Conservation (phyloP, 1,284 basidiomycete species). For the Microbotryum saponariae region DNA sequence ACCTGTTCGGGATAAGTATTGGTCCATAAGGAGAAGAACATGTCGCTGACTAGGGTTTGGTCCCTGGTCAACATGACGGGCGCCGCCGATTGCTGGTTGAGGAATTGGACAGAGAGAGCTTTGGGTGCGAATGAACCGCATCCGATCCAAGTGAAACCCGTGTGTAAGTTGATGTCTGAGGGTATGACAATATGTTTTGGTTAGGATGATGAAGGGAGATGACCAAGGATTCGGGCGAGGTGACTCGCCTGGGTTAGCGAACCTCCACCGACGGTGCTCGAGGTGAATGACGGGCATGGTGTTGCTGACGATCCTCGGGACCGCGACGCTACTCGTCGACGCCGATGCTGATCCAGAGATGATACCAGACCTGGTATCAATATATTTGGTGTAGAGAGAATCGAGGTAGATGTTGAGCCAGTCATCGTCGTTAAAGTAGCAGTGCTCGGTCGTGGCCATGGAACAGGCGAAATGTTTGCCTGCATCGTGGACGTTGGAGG, state of each 20-base stretch:
- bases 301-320: constrained; percentile 18
- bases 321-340: background rate
- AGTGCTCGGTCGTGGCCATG: constrained; percentile 22
- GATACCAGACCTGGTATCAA: background rate
- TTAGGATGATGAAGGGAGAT: background rate
- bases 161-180: constrained; percentile 23
- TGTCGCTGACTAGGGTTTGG: constrained; percentile 21
- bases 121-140: constrained; percentile 25
- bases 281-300: constrained; percentile 24
- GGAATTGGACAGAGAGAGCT: constrained; percentile 19
- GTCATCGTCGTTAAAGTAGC: constrained; percentile 31
- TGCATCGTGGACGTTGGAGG: constrained; percentile 27
- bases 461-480: constrained; percentile 32
- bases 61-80: constrained; percentile 12
- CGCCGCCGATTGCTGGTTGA: constrained; percentile 20
- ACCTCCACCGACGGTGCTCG: constrained; percentile 26
- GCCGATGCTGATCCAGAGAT: constrained; percentile 1
- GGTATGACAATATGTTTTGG: background rate
- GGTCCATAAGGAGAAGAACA: constrained; percentile 32
- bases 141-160: constrained; percentile 30
- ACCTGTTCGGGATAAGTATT: constrained; percentile 32
- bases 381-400: constrained; percentile 30
- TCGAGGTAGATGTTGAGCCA: constrained; percentile 31
- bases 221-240: background rate
- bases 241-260: constrained; percentile 24